Evolutionary conservation across 768 basidiomycete genomes (phyloP).

Genomic region (Rhizopogon vinicolor): DNA sequence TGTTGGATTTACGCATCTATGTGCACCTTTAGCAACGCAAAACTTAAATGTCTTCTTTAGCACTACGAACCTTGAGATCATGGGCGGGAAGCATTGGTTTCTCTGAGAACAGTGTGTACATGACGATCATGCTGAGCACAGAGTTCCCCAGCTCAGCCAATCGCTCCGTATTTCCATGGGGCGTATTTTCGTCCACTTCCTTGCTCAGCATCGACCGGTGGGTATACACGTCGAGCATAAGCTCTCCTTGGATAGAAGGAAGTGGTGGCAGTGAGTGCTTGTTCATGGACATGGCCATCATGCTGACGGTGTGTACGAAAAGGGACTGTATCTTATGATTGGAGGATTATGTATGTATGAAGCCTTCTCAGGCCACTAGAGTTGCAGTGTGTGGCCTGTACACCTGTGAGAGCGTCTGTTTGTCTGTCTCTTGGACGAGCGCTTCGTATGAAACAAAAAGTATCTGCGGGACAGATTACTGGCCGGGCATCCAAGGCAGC

Average conservation of each 20-base stretch:
- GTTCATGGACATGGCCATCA: conserved; percentile 3
- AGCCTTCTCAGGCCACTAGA: background rate
- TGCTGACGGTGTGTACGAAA: background rate
- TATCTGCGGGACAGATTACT: too few relatives aligned
- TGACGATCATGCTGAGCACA: conserved; percentile 48
- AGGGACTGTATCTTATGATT: background rate
- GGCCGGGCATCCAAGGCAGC: too few relatives aligned
- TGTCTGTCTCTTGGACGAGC: background rate
- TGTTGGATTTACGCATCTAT: conserved; percentile 23
- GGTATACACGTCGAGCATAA: conserved; percentile 56
- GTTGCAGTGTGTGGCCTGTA: background rate
- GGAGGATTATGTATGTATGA: background rate
- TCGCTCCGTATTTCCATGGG: conserved; percentile 55
- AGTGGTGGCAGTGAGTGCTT: conserved; percentile 36
- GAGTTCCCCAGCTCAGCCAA: conserved; percentile 53
- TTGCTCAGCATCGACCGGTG: conserved; percentile 36
- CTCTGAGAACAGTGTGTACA: conserved; percentile 43
- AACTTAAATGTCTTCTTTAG: background rate
- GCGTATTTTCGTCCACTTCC: conserved; percentile 27
- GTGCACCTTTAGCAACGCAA: background rate
- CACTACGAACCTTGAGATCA: conserved; percentile 39
- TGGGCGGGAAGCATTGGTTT: conserved; percentile 36
- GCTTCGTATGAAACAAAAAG: background rate
- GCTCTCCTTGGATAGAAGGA: conserved; percentile 52
- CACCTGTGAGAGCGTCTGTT: background rate